phyloP scores from a whole-genome alignment of 2,329 filamentous ascomycete species.

The Alternaria viburni region DNA sequence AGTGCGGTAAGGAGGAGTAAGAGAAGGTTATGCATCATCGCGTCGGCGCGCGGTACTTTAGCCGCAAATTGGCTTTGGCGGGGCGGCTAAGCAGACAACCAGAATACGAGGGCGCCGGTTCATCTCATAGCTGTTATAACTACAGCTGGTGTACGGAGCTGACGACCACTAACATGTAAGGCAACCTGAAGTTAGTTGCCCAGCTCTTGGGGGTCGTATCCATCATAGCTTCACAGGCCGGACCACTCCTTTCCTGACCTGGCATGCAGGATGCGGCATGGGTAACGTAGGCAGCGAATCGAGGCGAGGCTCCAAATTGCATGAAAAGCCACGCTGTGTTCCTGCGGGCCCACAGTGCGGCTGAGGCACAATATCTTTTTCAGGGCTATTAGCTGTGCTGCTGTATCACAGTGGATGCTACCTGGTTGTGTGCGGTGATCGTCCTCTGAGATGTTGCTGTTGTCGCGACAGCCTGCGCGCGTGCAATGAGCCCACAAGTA shows the following conservation, averaged over 20 bases:
- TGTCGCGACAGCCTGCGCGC: background rate
- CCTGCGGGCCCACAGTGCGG: background rate
- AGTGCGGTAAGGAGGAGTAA: background rate
- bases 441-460: background rate
- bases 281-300: conserved; percentile 1
- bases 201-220: conserved; percentile 1
- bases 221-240: background rate
- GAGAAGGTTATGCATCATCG: background rate
- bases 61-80: background rate
- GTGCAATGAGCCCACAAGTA: background rate
- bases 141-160: background rate
- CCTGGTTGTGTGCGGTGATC: background rate
- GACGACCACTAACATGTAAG: background rate
- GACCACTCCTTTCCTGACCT: background rate
- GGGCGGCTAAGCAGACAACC: background rate
- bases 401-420: background rate
- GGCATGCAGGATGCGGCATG: conserved; percentile 2
- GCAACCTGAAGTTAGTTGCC: background rate
- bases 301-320: background rate
- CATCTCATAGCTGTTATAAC: conserved; percentile 4
- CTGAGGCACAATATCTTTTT: background rate
- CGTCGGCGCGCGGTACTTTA: background rate
- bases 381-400: background rate
- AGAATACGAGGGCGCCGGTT: conserved; percentile 1
- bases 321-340: background rate